Percentiles rank a stretch among this genome's conserved stretches.
Evolutionary conservation across 2,329 filamentous ascomycete genomes (phyloP).

Genomic region (Colletotrichum agaves): DNA sequence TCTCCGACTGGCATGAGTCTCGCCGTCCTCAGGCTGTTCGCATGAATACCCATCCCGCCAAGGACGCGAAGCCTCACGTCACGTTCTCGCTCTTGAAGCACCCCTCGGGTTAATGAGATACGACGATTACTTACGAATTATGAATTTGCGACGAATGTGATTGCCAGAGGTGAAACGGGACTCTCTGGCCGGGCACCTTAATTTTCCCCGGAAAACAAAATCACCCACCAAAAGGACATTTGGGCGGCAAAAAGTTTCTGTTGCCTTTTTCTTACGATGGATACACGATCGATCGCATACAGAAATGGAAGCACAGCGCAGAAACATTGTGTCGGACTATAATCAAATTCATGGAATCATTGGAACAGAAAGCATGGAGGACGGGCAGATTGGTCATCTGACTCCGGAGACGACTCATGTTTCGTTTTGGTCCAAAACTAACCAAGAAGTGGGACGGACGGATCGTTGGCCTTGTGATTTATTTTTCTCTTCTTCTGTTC

Average conservation of each 20-base stretch:
- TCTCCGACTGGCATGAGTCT: slow-evolving; percentile 35
- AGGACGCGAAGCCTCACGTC: slow-evolving; percentile 34
- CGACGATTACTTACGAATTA: slow-evolving; percentile 32
- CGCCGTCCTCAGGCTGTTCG: slow-evolving; percentile 34
- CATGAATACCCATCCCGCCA: slow-evolving; percentile 33
- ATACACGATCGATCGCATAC: slow-evolving; percentile 26
- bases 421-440: slow-evolving; percentile 6
- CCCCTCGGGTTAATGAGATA: slow-evolving; percentile 18
- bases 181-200: slow-evolving; percentile 34
- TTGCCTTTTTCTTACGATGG: slow-evolving; percentile 17
- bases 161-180: slow-evolving; percentile 39
- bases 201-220: slow-evolving; percentile 30
- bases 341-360: slow-evolving; percentile 31
- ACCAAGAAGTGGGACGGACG: slow-evolving; percentile 12
- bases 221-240: slow-evolving; percentile 27
- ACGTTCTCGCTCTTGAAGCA: slow-evolving; percentile 32
- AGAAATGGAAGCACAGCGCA: slow-evolving; percentile 26
- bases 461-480: slow-evolving; percentile 24
- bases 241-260: slow-evolving; percentile 21
- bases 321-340: slow-evolving; percentile 20
- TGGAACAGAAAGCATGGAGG: slow-evolving; percentile 18
- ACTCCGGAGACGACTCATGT: slow-evolving; percentile 3
- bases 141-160: slow-evolving; percentile 30
- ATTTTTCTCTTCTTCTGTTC: slow-evolving; percentile 18
- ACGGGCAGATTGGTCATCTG: slow-evolving; percentile 13